Evolutionary conservation across 352 stramenopile species (phyloP).

Genomic region (Elongisporangium anandrum): DNA sequence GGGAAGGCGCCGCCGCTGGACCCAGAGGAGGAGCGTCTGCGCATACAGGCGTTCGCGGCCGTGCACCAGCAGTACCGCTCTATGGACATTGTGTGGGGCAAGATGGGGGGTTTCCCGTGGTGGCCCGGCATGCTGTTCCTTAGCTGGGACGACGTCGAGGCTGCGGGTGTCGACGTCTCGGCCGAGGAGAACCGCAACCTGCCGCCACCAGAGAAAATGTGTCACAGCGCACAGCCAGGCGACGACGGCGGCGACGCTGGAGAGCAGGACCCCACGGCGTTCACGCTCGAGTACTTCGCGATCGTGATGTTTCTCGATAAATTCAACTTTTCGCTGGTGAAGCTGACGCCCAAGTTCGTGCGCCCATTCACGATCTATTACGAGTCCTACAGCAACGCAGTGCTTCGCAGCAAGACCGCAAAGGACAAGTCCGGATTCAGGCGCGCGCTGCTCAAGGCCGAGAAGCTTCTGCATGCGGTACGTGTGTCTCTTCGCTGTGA

Average conservation of each 20-base stretch:
- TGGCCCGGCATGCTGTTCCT: conserved; percentile 78
- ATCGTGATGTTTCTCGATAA: conserved; percentile 70
- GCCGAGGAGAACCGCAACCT: conserved; percentile 34
- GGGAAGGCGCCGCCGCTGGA: conserved; percentile 16
- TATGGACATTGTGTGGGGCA: conserved; percentile 78
- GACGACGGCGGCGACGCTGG: conserved; percentile 23
- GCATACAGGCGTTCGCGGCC: conserved; percentile 21
- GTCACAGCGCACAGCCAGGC: conserved; percentile 14
- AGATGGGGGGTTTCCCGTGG: conserved; percentile 64
- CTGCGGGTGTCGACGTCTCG: conserved; percentile 27
- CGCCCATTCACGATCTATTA: conserved; percentile 57
- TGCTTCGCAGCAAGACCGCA: conserved; percentile 18
- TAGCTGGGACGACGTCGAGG: conserved; percentile 45
- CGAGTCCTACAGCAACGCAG: conserved; percentile 18
- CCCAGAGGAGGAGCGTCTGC: conserved; percentile 16
- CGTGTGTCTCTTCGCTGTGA: too few species aligned
- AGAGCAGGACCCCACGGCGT: conserved; percentile 2
- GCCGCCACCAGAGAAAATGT: conserved; percentile 28
- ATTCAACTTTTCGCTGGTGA: conserved; percentile 48
- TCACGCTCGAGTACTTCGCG: conserved; percentile 20
- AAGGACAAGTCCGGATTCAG: conserved; percentile 31
- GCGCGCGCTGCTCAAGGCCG: conserved; percentile 26
- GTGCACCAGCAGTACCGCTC: conserved; percentile 60
- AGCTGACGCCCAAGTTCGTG: conserved; percentile 29
- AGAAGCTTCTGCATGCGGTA: conserved; percentile 44